Evolutionary conservation across 805 yeast genomes (phyloP).

Genomic region (Hanseniaspora taiwanica): DNA sequence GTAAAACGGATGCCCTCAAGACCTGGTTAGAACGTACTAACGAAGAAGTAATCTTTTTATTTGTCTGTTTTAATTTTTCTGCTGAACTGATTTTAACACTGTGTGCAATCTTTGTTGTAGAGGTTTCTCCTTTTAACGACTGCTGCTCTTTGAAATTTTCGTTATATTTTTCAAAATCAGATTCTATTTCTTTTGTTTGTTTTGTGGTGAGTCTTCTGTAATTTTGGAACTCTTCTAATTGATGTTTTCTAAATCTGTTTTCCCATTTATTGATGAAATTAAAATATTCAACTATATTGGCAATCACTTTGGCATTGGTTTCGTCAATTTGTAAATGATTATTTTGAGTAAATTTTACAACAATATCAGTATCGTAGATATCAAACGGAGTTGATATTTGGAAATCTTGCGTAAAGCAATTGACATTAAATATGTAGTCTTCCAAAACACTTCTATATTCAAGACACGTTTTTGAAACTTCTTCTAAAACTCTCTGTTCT

Average conservation of each 20-base stretch:
- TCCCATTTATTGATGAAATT: background rate
- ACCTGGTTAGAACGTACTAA: constrained; percentile 21
- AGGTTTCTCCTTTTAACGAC: no score
- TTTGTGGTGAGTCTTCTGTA: background rate
- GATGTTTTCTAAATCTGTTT: background rate
- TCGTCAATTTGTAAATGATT: background rate
- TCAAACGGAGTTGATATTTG: background rate
- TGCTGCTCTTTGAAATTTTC: background rate
- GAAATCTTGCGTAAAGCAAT: background rate
- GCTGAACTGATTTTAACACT: constrained; percentile 9
- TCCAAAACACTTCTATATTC: background rate
- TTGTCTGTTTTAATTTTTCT: constrained; percentile 17
- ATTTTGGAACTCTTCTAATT: background rate
- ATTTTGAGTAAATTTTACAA: background rate
- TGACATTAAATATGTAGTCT: background rate
- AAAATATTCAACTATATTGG: background rate
- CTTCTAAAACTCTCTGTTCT: background rate
- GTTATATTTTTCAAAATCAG: background rate
- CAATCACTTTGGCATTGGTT: background rate
- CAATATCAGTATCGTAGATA: background rate
- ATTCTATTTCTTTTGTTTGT: background rate
- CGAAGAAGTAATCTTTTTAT: constrained; percentile 19
- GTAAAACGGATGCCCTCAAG: constrained; percentile 21
- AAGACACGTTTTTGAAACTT: background rate
- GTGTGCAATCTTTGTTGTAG: no score